Conservation (phyloP, 352 stramenopile genomes). For the Phytopythium vexans region DNA sequence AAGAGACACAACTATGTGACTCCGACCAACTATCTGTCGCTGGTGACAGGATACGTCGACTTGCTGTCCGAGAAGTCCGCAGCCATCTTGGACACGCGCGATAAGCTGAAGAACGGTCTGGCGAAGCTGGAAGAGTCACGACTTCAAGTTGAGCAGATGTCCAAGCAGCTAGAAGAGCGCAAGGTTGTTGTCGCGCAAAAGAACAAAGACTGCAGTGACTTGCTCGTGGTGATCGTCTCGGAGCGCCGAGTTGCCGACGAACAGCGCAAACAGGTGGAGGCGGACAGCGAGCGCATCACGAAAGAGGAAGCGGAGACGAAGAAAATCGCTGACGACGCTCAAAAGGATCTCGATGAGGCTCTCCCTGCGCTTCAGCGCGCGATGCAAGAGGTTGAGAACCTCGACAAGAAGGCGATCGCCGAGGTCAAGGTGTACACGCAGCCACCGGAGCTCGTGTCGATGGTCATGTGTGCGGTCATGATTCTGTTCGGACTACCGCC, state of each 20-base stretch:
- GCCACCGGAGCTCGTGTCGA: slow-evolving; percentile 89
- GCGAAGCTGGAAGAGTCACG: slow-evolving; percentile 82
- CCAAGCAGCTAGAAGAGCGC: slow-evolving; percentile 81
- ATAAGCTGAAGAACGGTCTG: slow-evolving; percentile 83
- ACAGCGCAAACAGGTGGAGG: slow-evolving; percentile 92
- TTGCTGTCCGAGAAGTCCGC: slow-evolving; percentile 72
- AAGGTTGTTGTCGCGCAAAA: slow-evolving; percentile 89
- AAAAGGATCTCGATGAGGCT: slow-evolving; percentile 94
- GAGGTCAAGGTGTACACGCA: slow-evolving; percentile 96
- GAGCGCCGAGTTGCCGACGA: slow-evolving; percentile 94
- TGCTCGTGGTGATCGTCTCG: slow-evolving; percentile 93
- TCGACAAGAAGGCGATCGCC: slow-evolving; percentile 94
- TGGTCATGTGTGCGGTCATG: slow-evolving; percentile 95
- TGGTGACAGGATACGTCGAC: slow-evolving; percentile 91
- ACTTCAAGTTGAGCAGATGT: slow-evolving; percentile 84
- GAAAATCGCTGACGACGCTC: slow-evolving; percentile 93
- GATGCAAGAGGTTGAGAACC: slow-evolving; percentile 93
- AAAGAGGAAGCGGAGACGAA: slow-evolving; percentile 92
- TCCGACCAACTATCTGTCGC: slow-evolving; percentile 91
- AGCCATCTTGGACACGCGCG: slow-evolving; percentile 65
- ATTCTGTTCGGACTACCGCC: slow-evolving; percentile 93
- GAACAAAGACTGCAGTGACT: slow-evolving; percentile 94
- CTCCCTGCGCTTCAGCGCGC: slow-evolving; percentile 91
- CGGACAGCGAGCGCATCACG: slow-evolving; percentile 88
- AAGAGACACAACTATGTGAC: slow-evolving; percentile 95